Evolutionary conservation across 768 basidiomycete species (phyloP), one percentile per base, ranked within the genome.

Genomic region (Daedalea quercina): DNA sequence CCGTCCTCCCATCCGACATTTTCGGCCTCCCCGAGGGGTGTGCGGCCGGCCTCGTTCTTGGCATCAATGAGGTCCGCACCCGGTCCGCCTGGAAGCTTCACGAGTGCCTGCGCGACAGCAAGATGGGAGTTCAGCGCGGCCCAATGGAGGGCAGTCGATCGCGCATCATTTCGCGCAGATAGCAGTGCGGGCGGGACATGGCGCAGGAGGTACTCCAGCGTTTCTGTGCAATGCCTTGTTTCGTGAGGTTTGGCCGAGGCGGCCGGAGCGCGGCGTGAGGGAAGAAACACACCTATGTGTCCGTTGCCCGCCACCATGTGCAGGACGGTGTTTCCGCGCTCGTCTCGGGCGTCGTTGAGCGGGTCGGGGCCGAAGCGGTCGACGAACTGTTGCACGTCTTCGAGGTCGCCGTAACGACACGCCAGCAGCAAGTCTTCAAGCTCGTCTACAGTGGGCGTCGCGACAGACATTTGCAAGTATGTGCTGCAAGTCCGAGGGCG

Each of bases 291-390:
- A 94, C 94, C 90, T 70, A 73, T 60, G 74, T 96, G 94, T 0
- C 94, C 94, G 68, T 97, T 97, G 1, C 79, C 94, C 52, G 81
- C 83, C 13, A 79, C 75, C 93, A 95, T 95, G 67, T 96, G 94
- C 35, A 96, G 70, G 37, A 84, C 70, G 1, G 79, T 82, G 72
- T 93, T 96, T 35, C 80, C 85, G 63, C 87, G 80, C 41, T 84
- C 84, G 70, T 95, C 94, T 40, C 74, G 78, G 12, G 82, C 68
- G 34, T 66, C 63, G 35, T 68, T 67, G 12, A 90, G 69, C 0
- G 76, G 53, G 4, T 70, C 70, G 1, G 69, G 52, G 9, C 87
- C 84, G 65, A 82, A 86, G 34, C 73, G 70, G 20, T 75, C 66
- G 24, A 88, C 70, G 57, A 88, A 94, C 2, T 71, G 70, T 43